phyloP scores from a whole-genome alignment of 805 yeast species.

The Wickerhamomyces tratensis region DNA sequence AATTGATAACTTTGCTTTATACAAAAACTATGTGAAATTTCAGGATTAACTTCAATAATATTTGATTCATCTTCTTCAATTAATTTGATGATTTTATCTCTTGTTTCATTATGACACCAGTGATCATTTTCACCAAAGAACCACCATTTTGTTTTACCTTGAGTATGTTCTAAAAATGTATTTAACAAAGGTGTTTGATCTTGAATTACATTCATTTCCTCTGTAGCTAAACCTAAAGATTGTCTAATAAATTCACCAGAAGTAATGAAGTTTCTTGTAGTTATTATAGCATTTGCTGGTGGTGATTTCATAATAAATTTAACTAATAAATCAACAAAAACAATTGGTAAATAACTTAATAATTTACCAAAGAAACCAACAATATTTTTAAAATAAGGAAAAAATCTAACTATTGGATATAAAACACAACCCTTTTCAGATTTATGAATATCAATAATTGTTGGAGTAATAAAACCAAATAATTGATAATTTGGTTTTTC shows the following conservation, averaged over 20 bases:
- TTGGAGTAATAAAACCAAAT: conserved; percentile 62
- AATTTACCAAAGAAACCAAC: conserved; percentile 20
- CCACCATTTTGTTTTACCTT: conserved; percentile 34
- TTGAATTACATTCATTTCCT: conserved; percentile 46
- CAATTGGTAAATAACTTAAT: conserved; percentile 18
- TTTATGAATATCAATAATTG: conserved; percentile 48
- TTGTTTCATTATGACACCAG: conserved; percentile 51
- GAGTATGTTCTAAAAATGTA: conserved; percentile 27
- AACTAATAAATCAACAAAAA: conserved; percentile 15
- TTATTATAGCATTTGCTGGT: conserved; percentile 25
- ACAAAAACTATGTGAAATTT: conserved; percentile 52
- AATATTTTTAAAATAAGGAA: conserved; percentile 19
- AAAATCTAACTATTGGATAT: conserved; percentile 14
- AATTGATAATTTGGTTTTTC: conserved; percentile 24
- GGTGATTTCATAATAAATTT: conserved; percentile 19
- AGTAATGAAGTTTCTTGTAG: conserved; percentile 32
- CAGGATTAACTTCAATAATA: conserved; percentile 20
- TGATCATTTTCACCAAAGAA: conserved; percentile 52
- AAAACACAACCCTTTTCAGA: conserved; percentile 31
- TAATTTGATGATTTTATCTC: conserved; percentile 25
- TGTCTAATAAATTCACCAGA: conserved; percentile 40
- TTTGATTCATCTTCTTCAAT: conserved; percentile 20
- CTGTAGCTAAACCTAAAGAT: conserved; percentile 43
- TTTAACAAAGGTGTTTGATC: conserved; percentile 43
- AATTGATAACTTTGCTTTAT: conserved; percentile 41